Percentiles rank a stretch among this genome's conserved stretches.
Conservation (phyloP, 2,329 filamentous ascomycete species). For the Geosmithia flava region DNA sequence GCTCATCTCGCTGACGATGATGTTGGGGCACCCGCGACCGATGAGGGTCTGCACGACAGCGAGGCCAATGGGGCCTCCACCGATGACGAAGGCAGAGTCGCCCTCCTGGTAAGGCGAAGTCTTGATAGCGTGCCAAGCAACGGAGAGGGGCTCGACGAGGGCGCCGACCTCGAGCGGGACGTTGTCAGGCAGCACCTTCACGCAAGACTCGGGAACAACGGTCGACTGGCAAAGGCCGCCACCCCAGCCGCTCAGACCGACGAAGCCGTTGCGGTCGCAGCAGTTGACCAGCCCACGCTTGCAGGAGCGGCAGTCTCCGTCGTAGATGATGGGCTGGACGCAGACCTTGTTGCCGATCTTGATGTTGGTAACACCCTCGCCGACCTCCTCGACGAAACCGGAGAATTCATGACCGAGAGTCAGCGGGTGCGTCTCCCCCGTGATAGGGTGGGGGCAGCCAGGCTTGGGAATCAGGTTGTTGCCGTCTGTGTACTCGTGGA, state of each 20-base stretch:
- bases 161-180: slow-evolving; percentile 37
- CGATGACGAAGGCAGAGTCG: slow-evolving; percentile 26
- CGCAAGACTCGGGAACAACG: slow-evolving; percentile 33
- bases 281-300: slow-evolving; percentile 38
- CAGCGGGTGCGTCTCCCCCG: slow-evolving; percentile 42
- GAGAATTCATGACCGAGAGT: slow-evolving; percentile 55
- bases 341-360: slow-evolving; percentile 44
- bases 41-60: slow-evolving; percentile 32
- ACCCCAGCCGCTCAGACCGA: slow-evolving; percentile 27
- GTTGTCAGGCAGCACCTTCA: slow-evolving; percentile 36
- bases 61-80: slow-evolving; percentile 35
- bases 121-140: slow-evolving; percentile 31
- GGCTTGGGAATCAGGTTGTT: slow-evolving; percentile 27
- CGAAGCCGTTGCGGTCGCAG: slow-evolving; percentile 32
- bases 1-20: slow-evolving; percentile 34
- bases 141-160: slow-evolving; percentile 37
- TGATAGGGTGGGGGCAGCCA: slow-evolving; percentile 40
- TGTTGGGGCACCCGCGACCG: slow-evolving; percentile 31
- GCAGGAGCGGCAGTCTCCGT: slow-evolving; percentile 43
- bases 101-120: slow-evolving; percentile 25
- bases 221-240: slow-evolving; percentile 44
- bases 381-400: slow-evolving; percentile 45
- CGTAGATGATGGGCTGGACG: slow-evolving; percentile 47
- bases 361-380: slow-evolving; percentile 30
- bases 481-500: slow-evolving; percentile 18